phyloP scores from a whole-genome alignment of 495 filamentous ascomycete species.

The Neurospora terricola region DNA sequence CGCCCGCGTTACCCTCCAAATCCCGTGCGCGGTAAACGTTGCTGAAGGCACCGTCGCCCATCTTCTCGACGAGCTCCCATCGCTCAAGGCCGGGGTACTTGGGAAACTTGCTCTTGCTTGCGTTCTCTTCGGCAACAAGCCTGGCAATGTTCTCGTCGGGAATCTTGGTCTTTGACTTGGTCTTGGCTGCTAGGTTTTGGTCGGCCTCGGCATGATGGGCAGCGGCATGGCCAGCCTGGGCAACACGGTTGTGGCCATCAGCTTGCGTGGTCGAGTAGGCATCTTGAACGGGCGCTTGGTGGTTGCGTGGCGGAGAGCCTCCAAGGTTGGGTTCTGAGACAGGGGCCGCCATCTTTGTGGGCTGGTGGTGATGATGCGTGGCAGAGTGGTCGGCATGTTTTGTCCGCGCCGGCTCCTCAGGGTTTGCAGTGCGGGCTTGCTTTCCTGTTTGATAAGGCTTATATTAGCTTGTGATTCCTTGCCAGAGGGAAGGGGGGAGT shows the following conservation, averaged over 20 bases:
- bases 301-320: conserved; percentile 2
- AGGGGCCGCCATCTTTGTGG: conserved; percentile 22
- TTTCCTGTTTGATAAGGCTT: conserved; percentile 42
- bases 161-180: conserved; percentile 40
- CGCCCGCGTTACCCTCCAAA: conserved; percentile 51
- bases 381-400: conserved; percentile 46
- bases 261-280: conserved; percentile 49
- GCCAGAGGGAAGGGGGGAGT: background rate
- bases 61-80: conserved; percentile 88
- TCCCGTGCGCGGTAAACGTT: conserved; percentile 92
- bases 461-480: conserved; percentile 20
- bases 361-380: conserved; percentile 28
- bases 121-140: conserved; percentile 84
- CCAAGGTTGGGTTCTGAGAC: conserved; percentile 18
- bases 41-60: conserved; percentile 98
- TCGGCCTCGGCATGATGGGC: conserved; percentile 39
- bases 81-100: conserved; percentile 85
- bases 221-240: conserved; percentile 50
- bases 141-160: conserved; percentile 64
- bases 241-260: conserved; percentile 52
- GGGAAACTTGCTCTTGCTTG: conserved; percentile 74
- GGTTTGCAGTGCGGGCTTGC: conserved; percentile 68
- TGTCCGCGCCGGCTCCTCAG: conserved; percentile 37
- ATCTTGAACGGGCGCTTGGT: conserved; percentile 19
- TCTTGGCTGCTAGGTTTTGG: conserved; percentile 20